Evolutionary conservation across 78 protist genomes (phyloP).

Genomic region (Pigoraptor vietnamica): DNA sequence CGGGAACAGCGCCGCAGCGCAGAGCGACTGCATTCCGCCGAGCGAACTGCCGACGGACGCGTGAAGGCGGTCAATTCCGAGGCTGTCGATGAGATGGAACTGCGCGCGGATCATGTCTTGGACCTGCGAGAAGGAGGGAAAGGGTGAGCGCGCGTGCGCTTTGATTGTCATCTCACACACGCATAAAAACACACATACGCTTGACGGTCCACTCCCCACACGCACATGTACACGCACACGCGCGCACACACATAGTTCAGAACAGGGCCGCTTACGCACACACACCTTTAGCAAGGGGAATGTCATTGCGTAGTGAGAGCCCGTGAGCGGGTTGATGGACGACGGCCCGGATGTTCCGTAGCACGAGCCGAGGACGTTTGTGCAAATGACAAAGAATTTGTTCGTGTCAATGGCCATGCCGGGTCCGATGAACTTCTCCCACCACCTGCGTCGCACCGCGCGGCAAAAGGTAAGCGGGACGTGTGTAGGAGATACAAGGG

Average conservation of each 20-base stretch:
- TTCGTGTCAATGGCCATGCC: slow-evolving; percentile 37
- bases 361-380: slow-evolving; percentile 49
- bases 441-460: slow-evolving; percentile 29
- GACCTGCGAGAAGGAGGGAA: not conserved
- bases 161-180: no score
- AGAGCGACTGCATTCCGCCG: slow-evolving; percentile 55
- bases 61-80: slow-evolving; percentile 18
- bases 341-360: slow-evolving; percentile 45
- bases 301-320: not conserved
- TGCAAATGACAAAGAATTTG: slow-evolving; percentile 42
- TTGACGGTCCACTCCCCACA: no score
- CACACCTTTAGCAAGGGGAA: not conserved
- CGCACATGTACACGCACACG: no score
- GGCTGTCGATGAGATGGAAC: slow-evolving; percentile 9
- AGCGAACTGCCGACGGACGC: slow-evolving; percentile 42
- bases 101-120: slow-evolving; percentile 39
- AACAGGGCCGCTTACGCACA: not conserved
- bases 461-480: no score
- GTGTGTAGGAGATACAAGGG: no score
- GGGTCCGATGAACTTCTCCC: slow-evolving; percentile 44
- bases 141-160: no score
- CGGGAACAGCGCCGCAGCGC: slow-evolving; percentile 17
- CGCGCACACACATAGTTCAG: no score
- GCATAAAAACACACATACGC: no score
- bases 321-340: slow-evolving; percentile 28